Base-by-base conservation (phyloP, 345 rosid genomes). In the Tarenaya hassleriana region DNA sequence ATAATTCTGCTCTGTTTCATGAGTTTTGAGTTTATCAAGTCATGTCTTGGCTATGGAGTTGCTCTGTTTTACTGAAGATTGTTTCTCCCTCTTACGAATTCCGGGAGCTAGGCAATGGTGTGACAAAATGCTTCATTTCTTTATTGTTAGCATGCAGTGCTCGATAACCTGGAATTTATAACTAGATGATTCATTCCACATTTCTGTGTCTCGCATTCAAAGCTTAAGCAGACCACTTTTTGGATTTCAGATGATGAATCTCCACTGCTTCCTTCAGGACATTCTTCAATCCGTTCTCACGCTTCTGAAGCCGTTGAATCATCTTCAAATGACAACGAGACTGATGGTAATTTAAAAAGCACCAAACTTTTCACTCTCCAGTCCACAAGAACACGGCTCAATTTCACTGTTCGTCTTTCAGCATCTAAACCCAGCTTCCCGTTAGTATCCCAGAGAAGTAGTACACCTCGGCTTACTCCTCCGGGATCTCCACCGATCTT, bases 391-490 rank as follows among this genome's bases (percentile, higher is more conserved):
- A 18, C 32, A 55, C 0, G 39, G 3, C 0, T 34, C n/a, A n/a
- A 34, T 3, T 16, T 41, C 9, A 7, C 27, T 5, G 29, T 0
- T 45, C 7, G 13, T 59, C 1, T 16, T 19, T 34, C 8, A 82
- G 88, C 58, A 42, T 53, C 74, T 34, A 76, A 75, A 61, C 68
- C 77, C 34, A 77, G 63, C 34, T 50, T 74, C 41, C 53, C 81
- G 41, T 54, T 80, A 50, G 60, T 75, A 55, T 86, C 94, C 6
- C 91, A 86, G 61, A 78, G 74, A 53, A 69, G 63, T n/a, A n/a
- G n/a, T 71, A 82, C 95, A 5, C 94, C 95, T 11, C 66, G 69
- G 73, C 51, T 86, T 61, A 86, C 97, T 55, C 97, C 97, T 50
- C 94, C 87, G 17, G 82, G 75, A 46, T 75, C 95, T n/a, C 98